A percentile compares a stretch with the other conserved stretches of the same genome.
Conservation (phyloP, 371 early-diverging fungal genomes). For the Nematocida ironsii region DNA sequence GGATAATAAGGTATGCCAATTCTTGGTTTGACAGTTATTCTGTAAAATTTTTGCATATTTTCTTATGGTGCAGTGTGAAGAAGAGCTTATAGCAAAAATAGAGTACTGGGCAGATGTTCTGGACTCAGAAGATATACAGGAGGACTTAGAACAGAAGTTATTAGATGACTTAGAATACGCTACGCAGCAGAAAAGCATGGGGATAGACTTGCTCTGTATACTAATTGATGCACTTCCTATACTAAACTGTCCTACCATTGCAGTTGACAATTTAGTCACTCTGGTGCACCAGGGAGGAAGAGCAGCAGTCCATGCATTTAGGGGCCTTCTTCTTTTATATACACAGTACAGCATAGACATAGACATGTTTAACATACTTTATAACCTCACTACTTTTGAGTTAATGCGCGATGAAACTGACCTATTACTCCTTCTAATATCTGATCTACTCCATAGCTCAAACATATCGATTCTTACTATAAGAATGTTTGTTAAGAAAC, state of each 20-base stretch:
- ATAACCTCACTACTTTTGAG: not conserved
- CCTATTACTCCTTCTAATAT: not conserved
- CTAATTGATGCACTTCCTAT: slow-evolving; percentile 5
- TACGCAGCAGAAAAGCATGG: not conserved
- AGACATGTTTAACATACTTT: not conserved
- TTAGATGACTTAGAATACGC: not conserved
- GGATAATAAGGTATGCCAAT: no score
- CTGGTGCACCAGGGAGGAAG: not conserved
- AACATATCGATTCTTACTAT: slow-evolving; percentile 7
- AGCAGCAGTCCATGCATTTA: not conserved
- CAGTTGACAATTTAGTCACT: not conserved
- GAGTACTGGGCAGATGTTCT: not conserved
- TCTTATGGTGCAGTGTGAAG: no score
- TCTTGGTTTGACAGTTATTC: no score
- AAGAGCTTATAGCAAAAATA: not conserved
- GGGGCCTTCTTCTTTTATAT: slow-evolving; percentile 2
- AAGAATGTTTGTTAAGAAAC: slow-evolving; percentile 9
- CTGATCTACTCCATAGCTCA: not conserved
- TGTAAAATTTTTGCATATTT: no score
- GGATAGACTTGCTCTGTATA: not conserved
- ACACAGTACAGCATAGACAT: slow-evolving; percentile 5
- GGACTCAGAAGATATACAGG: not conserved
- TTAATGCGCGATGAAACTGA: slow-evolving; percentile 7
- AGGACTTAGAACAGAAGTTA: not conserved
- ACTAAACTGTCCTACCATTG: not conserved